A percentile compares a stretch with the other conserved stretches of the same genome.
Evolutionary conservation across 2,329 filamentous ascomycete genomes (phyloP).

Genomic region (Botrytis pseudocinerea): DNA sequence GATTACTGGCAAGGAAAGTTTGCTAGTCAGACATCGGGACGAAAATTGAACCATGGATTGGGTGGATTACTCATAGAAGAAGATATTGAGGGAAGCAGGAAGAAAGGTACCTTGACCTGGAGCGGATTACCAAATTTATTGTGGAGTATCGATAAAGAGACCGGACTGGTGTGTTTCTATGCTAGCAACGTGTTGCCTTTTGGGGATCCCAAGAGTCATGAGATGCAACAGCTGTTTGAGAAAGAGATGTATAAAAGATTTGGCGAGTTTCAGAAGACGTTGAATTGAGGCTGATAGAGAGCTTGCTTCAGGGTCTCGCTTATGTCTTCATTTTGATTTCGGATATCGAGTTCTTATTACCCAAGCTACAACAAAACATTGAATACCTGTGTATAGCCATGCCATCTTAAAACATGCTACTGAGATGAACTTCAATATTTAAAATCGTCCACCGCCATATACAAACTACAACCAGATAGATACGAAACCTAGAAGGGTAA

Average conservation of each 20-base stretch:
- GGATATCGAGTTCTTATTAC: background rate
- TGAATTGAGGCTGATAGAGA: background rate
- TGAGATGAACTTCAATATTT: rapidly evolving
- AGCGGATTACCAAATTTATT: constrained; percentile 48
- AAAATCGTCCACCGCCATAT: background rate
- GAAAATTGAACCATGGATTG: background rate
- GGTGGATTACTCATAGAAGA: constrained; percentile 4
- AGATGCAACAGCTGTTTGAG: constrained; percentile 46
- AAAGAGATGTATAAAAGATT: constrained; percentile 43
- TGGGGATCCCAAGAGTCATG: constrained; percentile 43
- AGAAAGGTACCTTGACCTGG: constrained; percentile 47
- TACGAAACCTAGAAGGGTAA: too few relatives aligned
- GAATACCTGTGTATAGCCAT: background rate
- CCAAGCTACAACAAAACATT: background rate
- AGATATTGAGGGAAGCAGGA: constrained; percentile 42
- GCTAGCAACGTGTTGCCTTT: constrained; percentile 47
- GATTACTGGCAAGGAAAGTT: constrained; percentile 36
- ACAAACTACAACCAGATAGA: background rate
- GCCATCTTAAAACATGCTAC: background rate
- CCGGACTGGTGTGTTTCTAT: constrained; percentile 46
- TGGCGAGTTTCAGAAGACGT: background rate
- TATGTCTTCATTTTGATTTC: background rate
- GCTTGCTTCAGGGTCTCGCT: background rate
- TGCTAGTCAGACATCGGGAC: background rate
- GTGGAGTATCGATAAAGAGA: constrained; percentile 47